Base-by-base conservation (phyloP, 2,329 filamentous ascomycete genomes). In the Ilyonectria robusta region DNA sequence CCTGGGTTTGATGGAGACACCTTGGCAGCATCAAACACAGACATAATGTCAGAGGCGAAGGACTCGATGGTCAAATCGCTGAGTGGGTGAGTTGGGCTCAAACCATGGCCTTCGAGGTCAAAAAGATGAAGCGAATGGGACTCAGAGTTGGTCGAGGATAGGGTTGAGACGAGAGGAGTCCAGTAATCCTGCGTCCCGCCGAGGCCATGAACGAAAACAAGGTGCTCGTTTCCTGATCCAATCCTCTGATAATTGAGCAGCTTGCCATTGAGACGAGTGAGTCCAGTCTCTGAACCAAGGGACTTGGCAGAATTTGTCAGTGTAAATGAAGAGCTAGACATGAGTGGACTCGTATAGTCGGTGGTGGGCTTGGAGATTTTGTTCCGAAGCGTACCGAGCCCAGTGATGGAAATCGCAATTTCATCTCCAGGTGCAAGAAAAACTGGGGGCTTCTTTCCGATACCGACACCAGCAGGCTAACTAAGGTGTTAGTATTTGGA, bases 201-300 rank as follows among this genome's bases (percentile, higher is more conserved):
- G 0, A 89, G 79, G 6, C 87, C 87, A 67, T 89, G 87, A n/a
- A 89, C 76, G 68, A 89, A 88, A 26, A 88, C 75, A 7, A 86
- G 75, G 0, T 73, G 48, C 2, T 75, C 59, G 1, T 55, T 46
- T 13, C 69, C 75, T 15, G 68, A 72, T 11, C 79, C 80, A 33
- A 75, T 37, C 33, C 67, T 71, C 56, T 79, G 78, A 70, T 84
- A 82, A 69, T 82, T 78, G 1, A 86, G 72, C 0, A 72, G 70
- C 69, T 85, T 87, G 37, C 76, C 75, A 66, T 81, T 81, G 62
- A 86, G 74, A 0, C 68, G 72, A 1, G 79, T 81, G 1, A 86
- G 71, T 0, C 80, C 78, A 2, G 65, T 19, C 7, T 29, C 63
- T 11, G 74, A 69, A 1, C 29, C 40, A 3, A 67, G 50, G 4